Evolutionary conservation across 306 rosid genomes (phyloP), one percentile per base, ranked within the genome.

Genomic region (Purshia tridentata): DNA sequence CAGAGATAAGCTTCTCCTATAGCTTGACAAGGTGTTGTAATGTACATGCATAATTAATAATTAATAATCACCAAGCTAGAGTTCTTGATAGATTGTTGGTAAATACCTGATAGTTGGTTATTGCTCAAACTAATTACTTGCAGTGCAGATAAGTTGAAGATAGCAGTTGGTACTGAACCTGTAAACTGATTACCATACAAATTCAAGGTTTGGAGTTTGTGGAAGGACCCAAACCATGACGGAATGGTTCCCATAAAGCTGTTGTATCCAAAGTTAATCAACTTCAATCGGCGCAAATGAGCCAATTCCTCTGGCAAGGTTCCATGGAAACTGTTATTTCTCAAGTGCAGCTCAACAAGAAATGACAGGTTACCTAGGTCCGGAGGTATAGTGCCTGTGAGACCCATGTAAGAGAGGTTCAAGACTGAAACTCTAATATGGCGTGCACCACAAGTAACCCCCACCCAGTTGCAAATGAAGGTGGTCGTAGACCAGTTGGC

Each of bases 81-180:
- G 29, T 1, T 23, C 29, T 23, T 23, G 29, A 23, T 23, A 23
- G 29, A 23, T 23, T 23, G 29, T 23, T 23, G 29, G 29, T n/a
- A n/a, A 0, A 3, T 2, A 47, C 75, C 65, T 3, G 73, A 49
- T 20, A 78, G 74, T 13, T 67, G 79, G 61, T 76, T 78, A 9
- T 60, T 20, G 3, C 52, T 46, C 15, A 83, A 60, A 23, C 10
- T 6, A 19, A 78, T 16, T 15, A 22, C 42, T 72, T 9, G 55
- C 6, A 78, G 22, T 13, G 65, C 47, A 14, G 82, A 63, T 55
- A 78, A 70, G 60, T 72, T 72, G 82, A 72, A 78, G 14, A 78
- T 48, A 14, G 64, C 9, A 2, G 20, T 2, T 4, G 70, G 74
- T 19, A 66, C 65, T 0, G 57, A 37, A 11, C 76, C 76, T 12